phyloP scores from a whole-genome alignment of 495 filamentous ascomycete species.

The Aspergillus coremiiformis region DNA sequence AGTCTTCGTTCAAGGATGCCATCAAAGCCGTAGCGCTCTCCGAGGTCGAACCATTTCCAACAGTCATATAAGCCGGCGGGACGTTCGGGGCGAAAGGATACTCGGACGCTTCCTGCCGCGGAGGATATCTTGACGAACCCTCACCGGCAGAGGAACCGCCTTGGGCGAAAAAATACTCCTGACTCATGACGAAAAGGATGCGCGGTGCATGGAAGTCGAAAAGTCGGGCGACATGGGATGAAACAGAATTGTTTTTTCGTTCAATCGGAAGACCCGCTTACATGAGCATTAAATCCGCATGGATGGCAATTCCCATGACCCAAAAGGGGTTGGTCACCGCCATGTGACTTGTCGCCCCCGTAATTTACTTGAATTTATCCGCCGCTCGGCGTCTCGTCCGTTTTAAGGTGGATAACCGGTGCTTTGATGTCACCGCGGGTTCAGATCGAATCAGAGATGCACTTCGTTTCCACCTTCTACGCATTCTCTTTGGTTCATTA shows the following conservation, averaged over 20 bases:
- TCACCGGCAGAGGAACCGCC: slow-evolving; percentile 33
- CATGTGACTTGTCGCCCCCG: neutral
- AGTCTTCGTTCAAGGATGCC: slow-evolving; percentile 70
- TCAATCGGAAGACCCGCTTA: neutral
- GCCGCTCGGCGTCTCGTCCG: neutral
- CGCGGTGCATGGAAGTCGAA: slow-evolving; percentile 10
- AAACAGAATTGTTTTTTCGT: neutral
- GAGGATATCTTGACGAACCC: slow-evolving; percentile 30
- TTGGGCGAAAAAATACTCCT: slow-evolving; percentile 54
- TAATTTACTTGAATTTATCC: neutral
- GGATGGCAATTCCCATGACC: neutral
- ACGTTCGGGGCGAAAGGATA: slow-evolving; percentile 28
- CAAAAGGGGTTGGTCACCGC: slow-evolving; percentile 9
- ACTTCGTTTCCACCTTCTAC: neutral
- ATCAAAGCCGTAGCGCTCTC: slow-evolving; percentile 63
- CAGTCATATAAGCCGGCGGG: slow-evolving; percentile 73
- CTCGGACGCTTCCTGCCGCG: slow-evolving; percentile 22
- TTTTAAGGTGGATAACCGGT: too few species aligned
- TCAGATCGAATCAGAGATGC: neutral
- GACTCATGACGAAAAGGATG: slow-evolving; percentile 54
- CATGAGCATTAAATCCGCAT: neutral
- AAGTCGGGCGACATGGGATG: neutral
- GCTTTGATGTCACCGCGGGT: slow-evolving; percentile 25
- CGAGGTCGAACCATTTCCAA: slow-evolving; percentile 74
- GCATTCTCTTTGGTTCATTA: neutral